These are phyloP conservation scores for Hippophae rhamnoides DNA, from an alignment of 306 rosid genomes.

Conservation along the genomic window DNA sequence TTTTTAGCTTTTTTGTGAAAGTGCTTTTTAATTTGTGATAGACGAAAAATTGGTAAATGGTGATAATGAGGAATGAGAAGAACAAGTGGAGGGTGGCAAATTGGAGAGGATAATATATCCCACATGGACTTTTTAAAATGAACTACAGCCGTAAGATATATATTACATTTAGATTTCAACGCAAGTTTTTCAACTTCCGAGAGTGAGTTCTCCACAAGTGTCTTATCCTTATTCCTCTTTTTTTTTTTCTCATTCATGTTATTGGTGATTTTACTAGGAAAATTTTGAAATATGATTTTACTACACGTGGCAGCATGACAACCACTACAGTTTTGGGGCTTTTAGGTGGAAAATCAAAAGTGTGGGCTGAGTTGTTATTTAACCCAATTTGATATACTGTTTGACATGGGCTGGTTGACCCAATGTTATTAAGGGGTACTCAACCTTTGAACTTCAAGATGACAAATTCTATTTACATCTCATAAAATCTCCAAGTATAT, in stretches of 20 bases:
- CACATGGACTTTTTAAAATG: constrained; percentile 7
- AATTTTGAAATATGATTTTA: no score
- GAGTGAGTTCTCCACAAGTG: constrained; percentile 59
- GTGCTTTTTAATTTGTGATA: neutral
- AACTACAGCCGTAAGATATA: constrained; percentile 32
- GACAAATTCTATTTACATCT: no score
- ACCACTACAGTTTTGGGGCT: no score
- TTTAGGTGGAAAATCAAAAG: no score
- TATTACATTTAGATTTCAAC: constrained; percentile 17
- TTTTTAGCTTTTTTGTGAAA: neutral
- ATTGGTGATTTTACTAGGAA: neutral
- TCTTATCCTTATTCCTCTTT: constrained; percentile 38
- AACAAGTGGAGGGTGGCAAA: no score
- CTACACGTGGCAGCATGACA: no score
- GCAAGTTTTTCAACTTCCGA: constrained; percentile 12
- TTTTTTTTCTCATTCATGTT: neutral
- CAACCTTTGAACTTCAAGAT: no score
- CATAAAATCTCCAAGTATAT: no score
- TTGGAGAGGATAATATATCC: constrained; percentile 23
- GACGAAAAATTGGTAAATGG: neutral
- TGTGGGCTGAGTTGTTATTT: no score
- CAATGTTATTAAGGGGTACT: no score
- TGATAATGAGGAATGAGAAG: neutral
- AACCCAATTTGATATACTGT: no score
- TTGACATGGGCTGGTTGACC: no score